Conservation (phyloP, 2,329 filamentous ascomycete species). For the Trichophyton verrucosum region DNA sequence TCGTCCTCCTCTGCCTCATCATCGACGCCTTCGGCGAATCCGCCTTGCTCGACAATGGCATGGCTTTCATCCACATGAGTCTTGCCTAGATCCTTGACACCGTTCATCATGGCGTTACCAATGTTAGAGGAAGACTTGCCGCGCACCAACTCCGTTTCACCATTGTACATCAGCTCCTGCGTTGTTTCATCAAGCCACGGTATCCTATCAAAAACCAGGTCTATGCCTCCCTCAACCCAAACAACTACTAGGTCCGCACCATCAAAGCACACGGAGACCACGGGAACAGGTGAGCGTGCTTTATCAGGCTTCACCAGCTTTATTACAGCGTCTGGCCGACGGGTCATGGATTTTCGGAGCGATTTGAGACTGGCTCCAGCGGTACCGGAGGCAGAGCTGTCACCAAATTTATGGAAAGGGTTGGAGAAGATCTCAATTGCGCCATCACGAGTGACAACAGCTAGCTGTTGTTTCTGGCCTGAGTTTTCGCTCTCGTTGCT, state of each 20-base stretch:
- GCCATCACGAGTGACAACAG: slow-evolving; percentile 37
- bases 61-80: slow-evolving; percentile 46
- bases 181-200: slow-evolving; percentile 35
- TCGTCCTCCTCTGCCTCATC: slow-evolving; percentile 21
- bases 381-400: slow-evolving; percentile 17
- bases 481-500: slow-evolving; percentile 8
- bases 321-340: slow-evolving; percentile 34
- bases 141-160: slow-evolving; percentile 34
- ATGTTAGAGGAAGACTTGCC: slow-evolving; percentile 33
- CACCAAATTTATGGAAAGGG: slow-evolving; percentile 31
- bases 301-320: slow-evolving; percentile 34
- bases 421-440: slow-evolving; percentile 39
- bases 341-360: slow-evolving; percentile 33
- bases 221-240: slow-evolving; percentile 39
- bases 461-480: slow-evolving; percentile 32
- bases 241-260: slow-evolving; percentile 36
- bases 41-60: slow-evolving; percentile 40
- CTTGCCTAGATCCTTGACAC: slow-evolving; percentile 39
- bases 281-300: slow-evolving; percentile 28
- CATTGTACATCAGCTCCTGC: slow-evolving; percentile 33
- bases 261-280: slow-evolving; percentile 35
- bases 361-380: slow-evolving; percentile 32
- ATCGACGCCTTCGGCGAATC: slow-evolving; percentile 33
- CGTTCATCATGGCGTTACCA: slow-evolving; percentile 41
- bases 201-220: slow-evolving; percentile 38